A percentile compares a stretch with the other conserved stretches of the same genome.
These are phyloP conservation scores for Mrakia gelida DNA, from an alignment of 768 basidiomycete species.

Conservation along the genomic window DNA sequence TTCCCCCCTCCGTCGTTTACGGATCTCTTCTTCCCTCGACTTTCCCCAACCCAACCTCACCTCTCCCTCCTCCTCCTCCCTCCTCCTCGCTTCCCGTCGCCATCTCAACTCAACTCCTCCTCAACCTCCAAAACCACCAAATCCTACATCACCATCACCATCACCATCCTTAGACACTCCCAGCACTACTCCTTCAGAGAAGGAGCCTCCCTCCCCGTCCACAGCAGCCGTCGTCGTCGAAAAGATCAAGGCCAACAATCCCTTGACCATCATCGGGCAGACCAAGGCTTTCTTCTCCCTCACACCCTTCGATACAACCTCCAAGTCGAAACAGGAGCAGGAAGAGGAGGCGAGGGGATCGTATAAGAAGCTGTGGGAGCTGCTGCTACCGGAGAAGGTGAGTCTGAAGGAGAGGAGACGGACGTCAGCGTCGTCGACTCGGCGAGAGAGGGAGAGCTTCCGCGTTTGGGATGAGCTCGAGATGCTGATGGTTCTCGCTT, in stretches of 20 bases:
- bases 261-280: neutral
- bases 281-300: constrained; percentile 13
- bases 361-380: constrained; percentile 19
- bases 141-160: neutral
- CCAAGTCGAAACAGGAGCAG: constrained; percentile 4
- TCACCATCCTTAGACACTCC: neutral
- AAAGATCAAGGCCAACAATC: constrained; percentile 2
- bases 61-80: neutral
- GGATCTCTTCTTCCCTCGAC: neutral
- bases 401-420: neutral
- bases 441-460: neutral
- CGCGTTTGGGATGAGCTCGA: no score
- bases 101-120: constrained; percentile 1
- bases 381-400: constrained; percentile 28
- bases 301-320: constrained; percentile 5
- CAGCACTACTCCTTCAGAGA: no score
- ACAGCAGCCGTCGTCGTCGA: neutral
- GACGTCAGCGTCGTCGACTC: neutral
- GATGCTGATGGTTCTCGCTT: neutral
- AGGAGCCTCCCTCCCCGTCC: neutral
- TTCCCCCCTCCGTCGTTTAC: neutral
- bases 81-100: constrained; percentile 2
- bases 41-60: neutral
- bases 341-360: constrained; percentile 22
- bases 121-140: neutral